A percentile compares a stretch with the other conserved stretches of the same genome.
These are phyloP conservation scores for Peterozyma toletana DNA, from an alignment of 805 yeast species.

Conservation along the genomic window DNA sequence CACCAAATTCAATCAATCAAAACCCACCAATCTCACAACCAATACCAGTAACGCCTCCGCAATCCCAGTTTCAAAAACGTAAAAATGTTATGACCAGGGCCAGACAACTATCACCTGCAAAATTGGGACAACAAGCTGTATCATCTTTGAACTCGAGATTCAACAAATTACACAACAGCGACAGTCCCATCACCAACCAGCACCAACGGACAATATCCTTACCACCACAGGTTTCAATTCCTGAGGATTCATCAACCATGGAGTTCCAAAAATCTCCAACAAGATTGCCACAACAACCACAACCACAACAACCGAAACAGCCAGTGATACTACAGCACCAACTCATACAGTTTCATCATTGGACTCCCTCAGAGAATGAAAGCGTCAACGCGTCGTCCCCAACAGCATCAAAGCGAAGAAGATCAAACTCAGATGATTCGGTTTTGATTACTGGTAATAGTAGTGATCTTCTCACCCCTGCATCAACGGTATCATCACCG, in stretches of 20 bases:
- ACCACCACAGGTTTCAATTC: constrained; percentile 28
- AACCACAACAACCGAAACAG: constrained; percentile 19
- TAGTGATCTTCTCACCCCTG: no score
- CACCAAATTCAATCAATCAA: constrained; percentile 20
- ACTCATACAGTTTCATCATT: constrained; percentile 42
- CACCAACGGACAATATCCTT: constrained; percentile 33
- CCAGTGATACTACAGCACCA: constrained; percentile 35
- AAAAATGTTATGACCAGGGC: constrained; percentile 10
- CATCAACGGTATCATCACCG: background rate
- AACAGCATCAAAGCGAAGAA: background rate
- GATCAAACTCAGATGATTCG: background rate
- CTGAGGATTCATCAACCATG: constrained; percentile 20
- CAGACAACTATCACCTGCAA: constrained; percentile 59
- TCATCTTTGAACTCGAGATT: constrained; percentile 30
- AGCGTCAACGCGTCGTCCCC: background rate
- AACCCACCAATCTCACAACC: constrained; percentile 5
- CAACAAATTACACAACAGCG: background rate
- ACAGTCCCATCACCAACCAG: background rate
- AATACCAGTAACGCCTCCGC: constrained; percentile 8
- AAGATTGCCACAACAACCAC: constrained; percentile 11
- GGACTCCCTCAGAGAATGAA: constrained; percentile 27
- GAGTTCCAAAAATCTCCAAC: constrained; percentile 13
- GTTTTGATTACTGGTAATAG: background rate
- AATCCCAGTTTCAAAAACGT: constrained; percentile 3
- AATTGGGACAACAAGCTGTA: constrained; percentile 67